Conservation (phyloP, 169 alveolate genomes). For the Pseudocohnilembus persalinus region DNA sequence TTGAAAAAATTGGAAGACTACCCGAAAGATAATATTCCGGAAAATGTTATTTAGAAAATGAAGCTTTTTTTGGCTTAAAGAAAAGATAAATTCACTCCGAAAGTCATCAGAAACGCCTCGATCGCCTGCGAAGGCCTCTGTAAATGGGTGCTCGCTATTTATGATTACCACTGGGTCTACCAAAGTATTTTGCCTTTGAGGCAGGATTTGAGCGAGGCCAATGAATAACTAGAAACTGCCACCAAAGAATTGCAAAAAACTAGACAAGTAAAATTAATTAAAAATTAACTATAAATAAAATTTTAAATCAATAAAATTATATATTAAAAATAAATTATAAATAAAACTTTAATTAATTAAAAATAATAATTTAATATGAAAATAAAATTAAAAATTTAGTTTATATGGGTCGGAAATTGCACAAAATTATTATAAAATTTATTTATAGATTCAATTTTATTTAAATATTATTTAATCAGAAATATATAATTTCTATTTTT, state of each 20-base stretch:
- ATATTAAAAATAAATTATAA: too few species aligned
- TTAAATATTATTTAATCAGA: too few species aligned
- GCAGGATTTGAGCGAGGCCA: conserved; percentile 83
- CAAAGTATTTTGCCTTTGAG: conserved; percentile 80
- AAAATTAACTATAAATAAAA: too few species aligned
- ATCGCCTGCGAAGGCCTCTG: conserved; percentile 83
- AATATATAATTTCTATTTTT: too few species aligned
- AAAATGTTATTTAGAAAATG: conserved; percentile 51
- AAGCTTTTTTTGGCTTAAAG: conserved; percentile 41
- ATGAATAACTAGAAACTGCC: conserved; percentile 64
- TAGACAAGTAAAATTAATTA: conserved; percentile 32
- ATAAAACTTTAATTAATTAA: too few species aligned
- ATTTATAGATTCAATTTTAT: too few species aligned
- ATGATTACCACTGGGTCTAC: conserved; percentile 81
- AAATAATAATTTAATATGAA: too few species aligned
- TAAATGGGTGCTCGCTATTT: conserved; percentile 85
- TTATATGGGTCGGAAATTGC: too few species aligned
- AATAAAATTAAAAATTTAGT: too few species aligned
- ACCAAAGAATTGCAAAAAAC: conserved; percentile 62
- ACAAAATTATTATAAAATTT: too few species aligned
- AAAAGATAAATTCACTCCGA: conserved; percentile 60
- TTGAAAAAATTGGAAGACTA: conserved; percentile 50
- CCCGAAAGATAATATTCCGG: conserved; percentile 61
- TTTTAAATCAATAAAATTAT: too few species aligned
- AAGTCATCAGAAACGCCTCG: conserved; percentile 64